These are phyloP conservation scores for Colletotrichum falcatum DNA, from an alignment of 2,329 filamentous ascomycete genomes.

Conservation along the genomic window DNA sequence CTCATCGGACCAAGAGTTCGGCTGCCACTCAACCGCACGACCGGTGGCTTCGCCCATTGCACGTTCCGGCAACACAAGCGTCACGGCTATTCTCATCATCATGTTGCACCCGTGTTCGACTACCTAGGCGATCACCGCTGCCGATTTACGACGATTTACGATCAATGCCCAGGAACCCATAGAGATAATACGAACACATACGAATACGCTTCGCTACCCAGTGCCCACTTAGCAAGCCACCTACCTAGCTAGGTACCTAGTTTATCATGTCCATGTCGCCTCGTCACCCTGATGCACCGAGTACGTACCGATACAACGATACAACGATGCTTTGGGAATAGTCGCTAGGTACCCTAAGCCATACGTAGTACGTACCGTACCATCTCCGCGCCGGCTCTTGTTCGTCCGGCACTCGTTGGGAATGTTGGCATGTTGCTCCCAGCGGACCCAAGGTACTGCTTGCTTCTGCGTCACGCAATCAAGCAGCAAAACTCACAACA, in stretches of 20 bases:
- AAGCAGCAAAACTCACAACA: background rate
- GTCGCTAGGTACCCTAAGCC: background rate
- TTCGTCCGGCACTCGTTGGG: background rate
- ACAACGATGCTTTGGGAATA: too few relatives aligned
- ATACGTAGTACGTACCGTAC: background rate
- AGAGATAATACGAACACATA: too few relatives aligned
- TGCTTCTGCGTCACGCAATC: constrained; percentile 1
- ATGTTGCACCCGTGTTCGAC: constrained; percentile 26
- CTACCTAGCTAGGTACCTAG: too few relatives aligned
- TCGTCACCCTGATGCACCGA: background rate
- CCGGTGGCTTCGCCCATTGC: too few relatives aligned
- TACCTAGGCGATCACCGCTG: constrained; percentile 27
- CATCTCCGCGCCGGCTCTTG: background rate
- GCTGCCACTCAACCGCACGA: background rate
- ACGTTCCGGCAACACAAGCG: background rate
- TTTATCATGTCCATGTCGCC: too few relatives aligned
- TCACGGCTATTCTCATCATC: constrained; percentile 12
- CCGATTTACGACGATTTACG: constrained; percentile 35
- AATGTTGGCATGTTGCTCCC: constrained; percentile 14
- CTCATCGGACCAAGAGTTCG: background rate
- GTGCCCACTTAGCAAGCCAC: too few relatives aligned
- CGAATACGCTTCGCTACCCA: background rate
- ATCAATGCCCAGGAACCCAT: background rate
- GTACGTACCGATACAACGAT: background rate
- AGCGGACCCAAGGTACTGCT: too few relatives aligned